phyloP scores from a whole-genome alignment of 1,139 yeast genomes.

The Diutina sp. region DNA sequence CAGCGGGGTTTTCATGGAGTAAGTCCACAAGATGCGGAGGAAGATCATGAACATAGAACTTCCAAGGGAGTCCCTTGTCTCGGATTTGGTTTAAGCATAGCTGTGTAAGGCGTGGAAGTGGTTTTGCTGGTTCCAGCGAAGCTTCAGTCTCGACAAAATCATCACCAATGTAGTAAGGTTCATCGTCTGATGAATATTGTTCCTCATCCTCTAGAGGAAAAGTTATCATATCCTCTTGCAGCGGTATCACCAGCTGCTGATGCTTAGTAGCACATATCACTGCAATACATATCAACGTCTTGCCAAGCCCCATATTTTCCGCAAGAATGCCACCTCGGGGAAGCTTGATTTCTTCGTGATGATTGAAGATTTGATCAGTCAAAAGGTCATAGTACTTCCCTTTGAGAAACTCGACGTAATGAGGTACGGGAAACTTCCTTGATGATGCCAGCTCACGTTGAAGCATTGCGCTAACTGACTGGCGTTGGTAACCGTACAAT shows the following conservation, averaged over 20 bases:
- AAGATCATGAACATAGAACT: slow-evolving; percentile 24
- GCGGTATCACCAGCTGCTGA: slow-evolving; percentile 13
- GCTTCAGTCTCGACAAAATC: not conserved
- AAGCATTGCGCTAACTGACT: slow-evolving; percentile 47
- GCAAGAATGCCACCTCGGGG: slow-evolving; percentile 63
- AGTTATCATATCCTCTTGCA: not conserved
- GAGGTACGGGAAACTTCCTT: slow-evolving; percentile 26
- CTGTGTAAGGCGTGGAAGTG: slow-evolving; percentile 16
- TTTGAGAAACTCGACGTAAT: slow-evolving; percentile 17
- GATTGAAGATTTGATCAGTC: slow-evolving; percentile 12
- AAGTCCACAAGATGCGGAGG: slow-evolving; percentile 28
- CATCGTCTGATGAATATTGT: slow-evolving; percentile 12
- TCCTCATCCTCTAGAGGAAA: not conserved
- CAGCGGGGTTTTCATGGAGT: slow-evolving; percentile 29
- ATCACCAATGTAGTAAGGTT: slow-evolving; percentile 23
- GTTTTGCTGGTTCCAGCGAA: slow-evolving; percentile 3
- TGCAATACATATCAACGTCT: slow-evolving; percentile 54
- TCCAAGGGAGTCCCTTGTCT: slow-evolving; percentile 47
- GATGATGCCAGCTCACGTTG: slow-evolving; percentile 32
- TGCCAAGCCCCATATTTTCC: slow-evolving; percentile 71
- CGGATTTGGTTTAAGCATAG: slow-evolving; percentile 30
- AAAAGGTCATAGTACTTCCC: slow-evolving; percentile 19
- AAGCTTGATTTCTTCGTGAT: slow-evolving; percentile 28
- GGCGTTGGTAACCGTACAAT: slow-evolving; percentile 44
- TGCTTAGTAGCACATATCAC: slow-evolving; percentile 42